Evolutionary conservation across 345 rosid genomes (phyloP).

Genomic region (Hypericum perforatum): DNA sequence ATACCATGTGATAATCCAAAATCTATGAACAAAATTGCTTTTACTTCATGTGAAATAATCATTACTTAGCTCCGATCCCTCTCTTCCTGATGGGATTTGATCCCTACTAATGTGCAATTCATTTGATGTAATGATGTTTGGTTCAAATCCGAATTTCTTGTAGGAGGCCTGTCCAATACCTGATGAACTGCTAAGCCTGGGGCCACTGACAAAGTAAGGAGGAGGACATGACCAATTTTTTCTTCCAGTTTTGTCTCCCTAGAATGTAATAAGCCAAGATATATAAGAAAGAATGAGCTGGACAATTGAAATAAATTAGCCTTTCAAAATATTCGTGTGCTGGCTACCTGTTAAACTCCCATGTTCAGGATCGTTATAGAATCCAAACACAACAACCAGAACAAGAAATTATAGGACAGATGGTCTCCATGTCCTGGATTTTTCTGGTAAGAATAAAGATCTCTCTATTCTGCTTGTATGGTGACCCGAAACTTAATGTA

Average conservation of each 20-base stretch:
- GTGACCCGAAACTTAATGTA: no score
- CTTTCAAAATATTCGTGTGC: no score
- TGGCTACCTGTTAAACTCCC: no score
- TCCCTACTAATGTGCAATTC: constrained; percentile 6
- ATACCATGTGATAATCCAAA: constrained; percentile 7
- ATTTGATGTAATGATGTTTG: no score
- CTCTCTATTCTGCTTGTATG: neutral
- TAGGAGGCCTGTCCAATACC: no score
- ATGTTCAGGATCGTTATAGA: neutral
- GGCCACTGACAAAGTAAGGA: constrained; percentile 13
- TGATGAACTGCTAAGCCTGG: constrained; percentile 4
- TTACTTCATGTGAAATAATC: constrained; percentile 12
- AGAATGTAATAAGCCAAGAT: constrained; percentile 1
- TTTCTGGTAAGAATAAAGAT: constrained; percentile 16
- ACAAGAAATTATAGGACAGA: neutral
- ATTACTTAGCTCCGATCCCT: constrained; percentile 15
- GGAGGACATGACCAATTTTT: constrained; percentile 18
- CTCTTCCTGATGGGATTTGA: constrained; percentile 19
- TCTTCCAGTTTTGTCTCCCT: no score
- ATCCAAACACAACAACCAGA: neutral
- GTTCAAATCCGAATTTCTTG: no score
- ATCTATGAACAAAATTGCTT: neutral
- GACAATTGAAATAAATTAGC: neutral
- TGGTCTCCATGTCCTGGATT: constrained; percentile 12
- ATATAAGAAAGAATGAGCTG: constrained; percentile 7